A percentile compares a stretch with the other conserved stretches of the same genome.
phyloP scores from a whole-genome alignment of 768 basidiomycete species.

The Kwoniella dejecticola region DNA sequence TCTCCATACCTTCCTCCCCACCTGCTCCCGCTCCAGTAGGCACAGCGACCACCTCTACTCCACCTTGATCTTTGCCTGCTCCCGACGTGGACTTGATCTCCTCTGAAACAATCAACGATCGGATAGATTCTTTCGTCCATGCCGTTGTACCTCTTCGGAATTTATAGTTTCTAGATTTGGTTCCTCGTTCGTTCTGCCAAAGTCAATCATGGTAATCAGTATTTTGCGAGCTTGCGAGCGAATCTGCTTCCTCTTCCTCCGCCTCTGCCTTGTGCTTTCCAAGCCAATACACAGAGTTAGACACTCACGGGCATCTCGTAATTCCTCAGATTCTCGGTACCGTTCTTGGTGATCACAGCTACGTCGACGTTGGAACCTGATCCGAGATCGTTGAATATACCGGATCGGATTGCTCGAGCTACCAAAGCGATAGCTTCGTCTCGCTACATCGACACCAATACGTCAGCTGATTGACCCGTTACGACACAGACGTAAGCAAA shows the following conservation, averaged over 20 bases:
- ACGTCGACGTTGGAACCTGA: slow-evolving; percentile 99
- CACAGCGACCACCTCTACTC: slow-evolving; percentile 26
- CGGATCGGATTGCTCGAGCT: slow-evolving; percentile 81
- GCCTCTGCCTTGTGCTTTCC: too few species aligned
- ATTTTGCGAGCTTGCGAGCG: too few species aligned
- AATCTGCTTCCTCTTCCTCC: too few species aligned
- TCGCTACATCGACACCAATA: slow-evolving; percentile 61
- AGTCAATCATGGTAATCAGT: too few species aligned
- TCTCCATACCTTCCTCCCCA: slow-evolving; percentile 50
- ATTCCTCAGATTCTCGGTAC: slow-evolving; percentile 92
- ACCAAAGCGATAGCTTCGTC: slow-evolving; percentile 80
- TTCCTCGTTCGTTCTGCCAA: slow-evolving; percentile 54
- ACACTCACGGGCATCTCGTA: slow-evolving; percentile 72
- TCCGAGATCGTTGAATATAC: slow-evolving; percentile 99
- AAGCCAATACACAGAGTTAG: too few species aligned
- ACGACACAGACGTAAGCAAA: background rate
- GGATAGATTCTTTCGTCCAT: slow-evolving; percentile 77
- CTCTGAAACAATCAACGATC: slow-evolving; percentile 72
- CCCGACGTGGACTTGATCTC: slow-evolving; percentile 59
- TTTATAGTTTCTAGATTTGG: slow-evolving; percentile 56
- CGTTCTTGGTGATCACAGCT: slow-evolving; percentile 82
- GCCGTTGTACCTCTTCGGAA: slow-evolving; percentile 88
- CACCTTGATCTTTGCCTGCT: slow-evolving; percentile 47
- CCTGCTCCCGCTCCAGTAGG: slow-evolving; percentile 37
- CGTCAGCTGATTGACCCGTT: background rate